phyloP scores from a whole-genome alignment of 2,329 filamentous ascomycete species.

The Fusarium sp. region DNA sequence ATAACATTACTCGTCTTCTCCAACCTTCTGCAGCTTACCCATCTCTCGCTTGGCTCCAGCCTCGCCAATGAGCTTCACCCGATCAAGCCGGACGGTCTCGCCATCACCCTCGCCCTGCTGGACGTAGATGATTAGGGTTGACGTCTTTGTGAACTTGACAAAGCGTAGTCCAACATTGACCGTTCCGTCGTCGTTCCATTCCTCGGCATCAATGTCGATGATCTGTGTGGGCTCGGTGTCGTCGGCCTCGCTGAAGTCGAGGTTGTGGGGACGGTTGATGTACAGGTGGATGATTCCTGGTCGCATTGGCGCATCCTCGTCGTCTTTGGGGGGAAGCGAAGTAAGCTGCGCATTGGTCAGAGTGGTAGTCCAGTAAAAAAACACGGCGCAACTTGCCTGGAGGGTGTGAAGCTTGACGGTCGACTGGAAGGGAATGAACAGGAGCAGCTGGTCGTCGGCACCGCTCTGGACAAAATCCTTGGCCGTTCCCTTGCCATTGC shows the following conservation, averaged over 20 bases:
- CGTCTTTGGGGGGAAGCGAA: conserved; percentile 76
- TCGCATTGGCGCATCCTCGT: conserved; percentile 81
- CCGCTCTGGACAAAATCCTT: conserved; percentile 96
- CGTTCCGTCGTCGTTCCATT: conserved; percentile 86
- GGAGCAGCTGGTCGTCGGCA: conserved; percentile 95
- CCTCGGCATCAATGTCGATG: conserved; percentile 77
- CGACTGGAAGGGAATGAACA: conserved; percentile 90
- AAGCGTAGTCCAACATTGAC: conserved; percentile 81
- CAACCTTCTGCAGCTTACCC: conserved; percentile 96
- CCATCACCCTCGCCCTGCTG: conserved; percentile 85
- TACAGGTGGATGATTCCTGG: conserved; percentile 88
- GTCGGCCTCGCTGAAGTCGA: conserved; percentile 96
- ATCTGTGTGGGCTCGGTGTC: conserved; percentile 84
- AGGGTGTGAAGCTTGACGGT: conserved; percentile 90
- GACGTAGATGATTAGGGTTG: conserved; percentile 87
- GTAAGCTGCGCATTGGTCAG: conserved; percentile 74
- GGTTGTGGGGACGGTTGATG: conserved; percentile 87
- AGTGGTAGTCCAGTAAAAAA: neutral
- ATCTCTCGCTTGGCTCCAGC: conserved; percentile 90
- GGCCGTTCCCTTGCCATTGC: conserved; percentile 61
- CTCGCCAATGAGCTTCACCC: conserved; percentile 86
- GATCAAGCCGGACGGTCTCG: conserved; percentile 87
- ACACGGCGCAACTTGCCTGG: conserved; percentile 61
- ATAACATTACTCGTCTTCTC: conserved; percentile 71
- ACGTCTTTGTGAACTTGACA: conserved; percentile 97